These are phyloP conservation scores for Nymphaea colorata DNA, from an alignment of 164 flowering plant genomes.

Conservation along the genomic window DNA sequence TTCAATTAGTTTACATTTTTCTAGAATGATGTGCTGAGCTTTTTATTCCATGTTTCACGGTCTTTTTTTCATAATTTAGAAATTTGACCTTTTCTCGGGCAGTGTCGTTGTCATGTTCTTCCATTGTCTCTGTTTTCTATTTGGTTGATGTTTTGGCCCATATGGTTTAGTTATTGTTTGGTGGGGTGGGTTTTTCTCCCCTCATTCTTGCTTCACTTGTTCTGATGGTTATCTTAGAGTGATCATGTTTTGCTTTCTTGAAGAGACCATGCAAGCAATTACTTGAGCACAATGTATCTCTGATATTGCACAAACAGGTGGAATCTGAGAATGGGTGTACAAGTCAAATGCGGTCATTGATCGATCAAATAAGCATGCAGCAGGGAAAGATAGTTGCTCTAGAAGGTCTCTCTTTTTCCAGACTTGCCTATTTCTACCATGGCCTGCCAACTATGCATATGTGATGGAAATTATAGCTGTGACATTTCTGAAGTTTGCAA, in stretches of 20 bases:
- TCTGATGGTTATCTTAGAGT: neutral
- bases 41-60: no score
- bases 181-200: no score
- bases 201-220: neutral
- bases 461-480: no score
- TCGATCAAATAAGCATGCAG: constrained; percentile 86
- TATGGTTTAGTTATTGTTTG: no score
- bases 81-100: no score
- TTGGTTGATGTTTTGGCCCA: no score
- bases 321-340: constrained; percentile 71
- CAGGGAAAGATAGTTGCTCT: constrained; percentile 59
- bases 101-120: no score
- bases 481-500: no score
- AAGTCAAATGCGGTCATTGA: constrained; percentile 57
- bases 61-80: no score
- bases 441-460: constrained; percentile 1
- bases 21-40: no score
- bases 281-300: neutral
- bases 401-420: constrained; percentile 46
- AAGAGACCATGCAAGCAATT: neutral
- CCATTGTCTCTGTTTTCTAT: no score
- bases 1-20: no score
- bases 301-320: constrained; percentile 34
- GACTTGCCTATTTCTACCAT: neutral
- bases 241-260: neutral